Base-by-base conservation (phyloP, 495 filamentous ascomycete genomes). In the Pyronema domesticum region DNA sequence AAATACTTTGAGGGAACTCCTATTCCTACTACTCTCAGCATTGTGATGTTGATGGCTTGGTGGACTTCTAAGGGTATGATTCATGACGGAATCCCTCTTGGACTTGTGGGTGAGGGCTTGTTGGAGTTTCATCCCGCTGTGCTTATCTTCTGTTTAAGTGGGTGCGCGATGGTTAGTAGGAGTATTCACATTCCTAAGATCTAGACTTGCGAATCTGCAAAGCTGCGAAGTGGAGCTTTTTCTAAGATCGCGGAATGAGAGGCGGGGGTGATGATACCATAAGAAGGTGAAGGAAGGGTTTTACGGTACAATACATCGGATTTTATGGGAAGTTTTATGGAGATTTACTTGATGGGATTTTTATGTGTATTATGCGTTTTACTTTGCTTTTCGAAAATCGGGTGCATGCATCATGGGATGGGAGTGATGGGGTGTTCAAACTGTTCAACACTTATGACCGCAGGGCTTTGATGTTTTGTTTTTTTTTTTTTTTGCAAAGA, bases 111-210 rank as follows among this genome's bases (percentile, higher is more conserved):
- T 44, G 84, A 83, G n/a, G 78, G 83, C 0, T 37, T 73, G 9
- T 73, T 88, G 37, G 89, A 94, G 66, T 78, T 94, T 58, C 91
- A 98, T 68, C 88, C 93, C n/a, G 72, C 85, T 8, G 86, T 80
- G 13, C 68, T 79, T 15, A 53, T 96, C 46, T 98, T 96, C 70
- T 72, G 91, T 55, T 57, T 85, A 13, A 81, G 89, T 62, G 91
- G 89, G 0, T 93, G 84, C 61, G 67, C 86, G 61, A 95, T 98
- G 91, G 81, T 89, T 57, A 94, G 86, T 71, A 89, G 88, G 75
- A 86, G 79, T 35, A 77, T 98, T 65, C 87, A 93, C 65, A 88
- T 98, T 42, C 91, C 91, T n/a, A 98, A 98, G 76, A 85, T 87
- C 46, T 95, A 68, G 47, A 40, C 1, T 30, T 30, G 23, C 23